Evolutionary conservation across 2,329 filamentous ascomycete genomes (phyloP), one percentile per base, ranked within the genome.

Genomic region (Fusarium vanettenii): DNA sequence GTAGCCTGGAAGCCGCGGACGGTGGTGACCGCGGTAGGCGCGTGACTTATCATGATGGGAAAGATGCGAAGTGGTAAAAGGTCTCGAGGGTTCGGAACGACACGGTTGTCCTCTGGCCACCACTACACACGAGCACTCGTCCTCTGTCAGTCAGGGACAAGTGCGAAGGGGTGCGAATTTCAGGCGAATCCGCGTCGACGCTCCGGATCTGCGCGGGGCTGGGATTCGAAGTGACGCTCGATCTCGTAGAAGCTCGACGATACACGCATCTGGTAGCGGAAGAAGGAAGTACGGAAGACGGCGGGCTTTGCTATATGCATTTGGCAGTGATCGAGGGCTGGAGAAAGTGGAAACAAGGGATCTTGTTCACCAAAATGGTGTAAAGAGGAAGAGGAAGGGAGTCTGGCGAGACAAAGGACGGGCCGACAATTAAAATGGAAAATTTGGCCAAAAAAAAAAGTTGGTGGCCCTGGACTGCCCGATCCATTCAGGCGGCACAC

Each of bases 1-100:
- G 88, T 89, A n/a, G 84, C 82, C 72, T 86, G 85, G 74, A 91
- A 91, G 56, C 89, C 89, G 76, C 89, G 89, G 79, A 90, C 85
- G 16, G 87, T 89, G 64, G 84, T 88, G 78, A 87, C 85, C 68
- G 89, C 88, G 76, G 87, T 84, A 62, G 85, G 83, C 56, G 84
- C 85, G 57, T 85, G 84, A 69, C 83, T 82, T 81, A 88, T 83
- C 87, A 89, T 89, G 78, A 74, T 76, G 70, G 72, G 50, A 67
- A 66, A 64, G 52, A 75, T 65, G 72, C 70, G 65, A 70, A 68
- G 59, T 69, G 48, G 39, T 67, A 39, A 43, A 45, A 55, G 41
- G 56, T 39, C 39, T 62, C 31, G 50, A 29, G 61, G 29, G 20
- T 68, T 61, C 43, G 39, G 45, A 64, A 68, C 64, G 72, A 66